Evolutionary conservation across 2,329 filamentous ascomycete genomes (phyloP), one percentile per base, ranked within the genome.

Genomic region (Diaporthe longicolla): DNA sequence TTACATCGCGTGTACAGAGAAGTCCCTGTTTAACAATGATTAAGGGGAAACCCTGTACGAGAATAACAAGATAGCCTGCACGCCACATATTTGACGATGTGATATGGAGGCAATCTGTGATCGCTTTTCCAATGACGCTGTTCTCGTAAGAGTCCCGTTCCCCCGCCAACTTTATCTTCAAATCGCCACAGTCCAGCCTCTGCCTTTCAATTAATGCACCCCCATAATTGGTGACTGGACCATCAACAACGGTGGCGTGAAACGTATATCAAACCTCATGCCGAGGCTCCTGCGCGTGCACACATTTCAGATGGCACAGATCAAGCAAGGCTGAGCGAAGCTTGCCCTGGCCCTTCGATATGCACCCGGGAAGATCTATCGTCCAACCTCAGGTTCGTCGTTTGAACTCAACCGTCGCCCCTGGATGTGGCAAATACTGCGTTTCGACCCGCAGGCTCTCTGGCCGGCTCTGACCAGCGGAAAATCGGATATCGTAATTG

Each of bases 381-480:
- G 1, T 11, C 21, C 19, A 15, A 17, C 21, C 21, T 50, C n/a
- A 66, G 1, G 45, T 37, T 37, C 61, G 63, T 13, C 63, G 63
- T 54, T 40, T 68, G 48, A 68, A 68, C 32, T 68, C 63, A 3
- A 68, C 48, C n/a, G 32, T 52, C 32, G 63, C 63, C 9, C 3
- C 63, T 21, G 63, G 59, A n/a, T 72, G 45, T 45, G 70, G 70
- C 50, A 72, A 52, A 29, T 66, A 72, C 29, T 72, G 70, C 3
- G 59, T 72, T 29, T 72, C 70, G 15, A 17, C 70, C 4, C 58
- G 24, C 9, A 72, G 26, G 29, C 59, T 72, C 2, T 43, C 58
- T 57, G 70, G 70, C 48, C 70, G 58, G 45, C 57, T 54, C 26
- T 66, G 58, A 4, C 59, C 69, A n/a, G n/a, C 29, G 21, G 69